phyloP scores from a whole-genome alignment of 1,139 yeast genomes.

The Lizanozyma gosingica region DNA sequence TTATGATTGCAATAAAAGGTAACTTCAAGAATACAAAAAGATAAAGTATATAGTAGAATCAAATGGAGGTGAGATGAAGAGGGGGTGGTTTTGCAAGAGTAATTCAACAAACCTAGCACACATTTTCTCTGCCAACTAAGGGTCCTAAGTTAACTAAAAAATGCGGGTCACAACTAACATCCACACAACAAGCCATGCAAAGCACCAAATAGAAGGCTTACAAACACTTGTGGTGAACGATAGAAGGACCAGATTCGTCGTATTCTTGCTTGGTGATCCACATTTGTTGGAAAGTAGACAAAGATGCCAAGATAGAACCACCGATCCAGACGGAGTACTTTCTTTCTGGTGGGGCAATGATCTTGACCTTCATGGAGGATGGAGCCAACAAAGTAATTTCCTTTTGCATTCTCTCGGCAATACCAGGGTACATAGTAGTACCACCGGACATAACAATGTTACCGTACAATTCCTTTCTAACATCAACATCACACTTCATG shows the following conservation, averaged over 20 bases:
- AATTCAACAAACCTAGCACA: too few species aligned
- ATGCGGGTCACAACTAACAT: not conserved
- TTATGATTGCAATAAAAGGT: not conserved
- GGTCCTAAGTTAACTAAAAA: too few species aligned
- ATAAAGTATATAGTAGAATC: not conserved
- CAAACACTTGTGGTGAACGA: conserved; percentile 99
- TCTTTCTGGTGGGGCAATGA: conserved; percentile 99
- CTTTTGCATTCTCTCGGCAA: conserved; percentile 99
- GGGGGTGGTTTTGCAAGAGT: too few species aligned
- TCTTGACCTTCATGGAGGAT: conserved; percentile 98
- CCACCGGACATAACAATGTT: conserved; percentile 99
- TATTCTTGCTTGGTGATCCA: conserved; percentile 99
- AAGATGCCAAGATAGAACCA: conserved; percentile 98
- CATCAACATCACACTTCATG: conserved; percentile 98
- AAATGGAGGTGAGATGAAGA: not conserved
- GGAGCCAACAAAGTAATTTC: conserved; percentile 99
- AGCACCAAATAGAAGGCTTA: conserved; percentile 35
- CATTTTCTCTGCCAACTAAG: too few species aligned
- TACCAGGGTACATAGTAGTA: conserved; percentile 99
- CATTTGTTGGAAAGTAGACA: conserved; percentile 99
- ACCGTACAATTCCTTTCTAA: conserved; percentile 97
- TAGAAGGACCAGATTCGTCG: conserved; percentile 99
- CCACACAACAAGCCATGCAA: not conserved
- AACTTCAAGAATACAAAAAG: not conserved
- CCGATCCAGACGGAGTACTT: conserved; percentile 99